These are phyloP conservation scores for Solanum appendiculatum DNA, from an alignment of 257 asterid species.

Conservation along the genomic window DNA sequence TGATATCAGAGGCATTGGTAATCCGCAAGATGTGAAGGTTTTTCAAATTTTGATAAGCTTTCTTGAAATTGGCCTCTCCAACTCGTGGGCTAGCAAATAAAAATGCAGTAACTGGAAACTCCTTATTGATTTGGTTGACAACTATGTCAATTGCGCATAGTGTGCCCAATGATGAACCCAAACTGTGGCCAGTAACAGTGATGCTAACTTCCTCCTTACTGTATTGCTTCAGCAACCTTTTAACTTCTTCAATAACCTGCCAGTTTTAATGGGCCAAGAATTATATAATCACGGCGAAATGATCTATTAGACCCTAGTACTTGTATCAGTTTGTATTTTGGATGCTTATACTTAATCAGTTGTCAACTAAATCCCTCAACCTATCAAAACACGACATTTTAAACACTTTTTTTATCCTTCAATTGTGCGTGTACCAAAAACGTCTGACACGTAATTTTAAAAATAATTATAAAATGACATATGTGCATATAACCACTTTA, in stretches of 20 bases:
- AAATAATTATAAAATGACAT: too few species aligned
- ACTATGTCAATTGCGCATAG: conserved; percentile 60
- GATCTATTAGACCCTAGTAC: too few species aligned
- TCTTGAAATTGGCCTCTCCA: conserved; percentile 35
- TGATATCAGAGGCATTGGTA: conserved; percentile 38
- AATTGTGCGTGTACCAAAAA: too few species aligned
- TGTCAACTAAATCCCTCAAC: too few species aligned
- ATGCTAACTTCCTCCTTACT: conserved; percentile 63
- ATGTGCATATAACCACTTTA: too few species aligned
- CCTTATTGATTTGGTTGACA: conserved; percentile 42
- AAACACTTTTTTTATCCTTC: too few species aligned
- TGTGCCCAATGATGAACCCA: conserved; percentile 69
- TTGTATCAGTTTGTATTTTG: too few species aligned
- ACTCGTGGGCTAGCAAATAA: conserved; percentile 62
- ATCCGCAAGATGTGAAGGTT: conserved; percentile 34
- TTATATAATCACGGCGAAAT: too few species aligned
- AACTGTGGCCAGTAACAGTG: conserved; percentile 70
- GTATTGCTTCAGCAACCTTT: conserved; percentile 45
- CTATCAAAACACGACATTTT: too few species aligned
- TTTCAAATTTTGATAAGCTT: not conserved
- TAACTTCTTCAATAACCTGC: conserved; percentile 62
- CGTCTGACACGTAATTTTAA: too few species aligned
- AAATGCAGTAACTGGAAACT: conserved; percentile 58
- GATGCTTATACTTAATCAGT: too few species aligned
- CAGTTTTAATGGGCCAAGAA: too few species aligned